Percentiles rank a stretch among this genome's conserved stretches.
phyloP scores from a whole-genome alignment of 2,329 filamentous ascomycete genomes.

The Neocucurbitaria cava region DNA sequence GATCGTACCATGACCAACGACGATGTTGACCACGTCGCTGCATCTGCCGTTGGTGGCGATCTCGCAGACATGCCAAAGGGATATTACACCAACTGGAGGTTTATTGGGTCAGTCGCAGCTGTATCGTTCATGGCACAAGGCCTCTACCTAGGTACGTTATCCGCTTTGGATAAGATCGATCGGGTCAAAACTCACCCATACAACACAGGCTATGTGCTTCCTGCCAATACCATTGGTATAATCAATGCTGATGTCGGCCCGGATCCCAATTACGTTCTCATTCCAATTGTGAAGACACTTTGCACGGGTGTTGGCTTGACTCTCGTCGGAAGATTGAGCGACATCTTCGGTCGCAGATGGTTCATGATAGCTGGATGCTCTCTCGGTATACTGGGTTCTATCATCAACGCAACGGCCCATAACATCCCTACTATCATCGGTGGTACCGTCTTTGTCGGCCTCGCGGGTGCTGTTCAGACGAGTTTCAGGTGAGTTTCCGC shows the following conservation, averaged over 20 bases:
- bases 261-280: conserved; percentile 22
- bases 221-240: neutral
- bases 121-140: conserved; percentile 24
- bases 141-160: conserved; percentile 18
- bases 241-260: conserved; percentile 16
- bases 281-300: conserved; percentile 11
- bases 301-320: neutral
- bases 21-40: neutral
- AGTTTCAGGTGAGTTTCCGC: conserved; percentile 11
- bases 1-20: neutral
- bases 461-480: conserved; percentile 16
- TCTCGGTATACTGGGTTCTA: conserved; percentile 17
- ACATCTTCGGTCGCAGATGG: conserved; percentile 20
- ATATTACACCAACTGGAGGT: conserved; percentile 24
- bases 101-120: conserved; percentile 20
- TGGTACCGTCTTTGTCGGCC: conserved; percentile 20
- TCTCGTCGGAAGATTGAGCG: neutral
- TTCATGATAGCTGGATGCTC: conserved; percentile 18
- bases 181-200: neutral
- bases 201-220: neutral
- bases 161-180: neutral
- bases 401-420: conserved; percentile 14
- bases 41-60: conserved; percentile 13
- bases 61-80: conserved; percentile 19
- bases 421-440: conserved; percentile 19